Base-by-base conservation (phyloP, 2,329 filamentous ascomycete species). In the Chaetomium sp. region DNA sequence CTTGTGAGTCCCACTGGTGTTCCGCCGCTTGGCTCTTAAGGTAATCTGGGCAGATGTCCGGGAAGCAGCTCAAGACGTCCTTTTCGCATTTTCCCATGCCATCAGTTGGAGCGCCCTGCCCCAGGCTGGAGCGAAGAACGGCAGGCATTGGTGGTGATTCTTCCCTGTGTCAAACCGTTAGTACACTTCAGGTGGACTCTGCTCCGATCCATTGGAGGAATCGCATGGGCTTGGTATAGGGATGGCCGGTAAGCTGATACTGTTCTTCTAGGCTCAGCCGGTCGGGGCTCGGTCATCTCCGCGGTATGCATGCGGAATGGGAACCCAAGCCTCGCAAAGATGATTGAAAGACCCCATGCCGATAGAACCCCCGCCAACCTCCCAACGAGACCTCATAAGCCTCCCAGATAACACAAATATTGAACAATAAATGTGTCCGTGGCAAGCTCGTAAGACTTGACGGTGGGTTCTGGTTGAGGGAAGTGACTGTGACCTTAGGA, bases 1-100 rank as follows among this genome's bases (percentile, higher is more conserved):
- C 62, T 4, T 76, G 70, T 2, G 74, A 19, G 47, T 76, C 59
- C 65, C 77, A 76, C 1, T 31, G 47, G 6, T 77, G 61, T 33
- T 74, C 65, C 0, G 60, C 35, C 2, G 72, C 72, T 4, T 78
- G 62, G 4, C 65, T 54, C 6, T 71, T 63, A 13, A 83, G 71
- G 61, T 78, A 79, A 0, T 76, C 65, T 0, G 71, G 74, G 64
- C 79, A 82, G 2, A 84, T 80, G 49, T 83, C 78, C 0, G 81
- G 80, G 64, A 84, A 82, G 9, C 82, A 56, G 4, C 63, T 54
- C 9, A 76, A 67, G 16, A 80, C 70, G 3, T 67, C 62, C 19
- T 72, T 66, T 33, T 70, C 72, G 68, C 75, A 79, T 6, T 65
- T 63, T 25, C 63, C 27, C 47, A 69, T 64, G 53, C 59, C 45